Conservation (phyloP, 495 filamentous ascomycete species). For the Terfezia claveryi region DNA sequence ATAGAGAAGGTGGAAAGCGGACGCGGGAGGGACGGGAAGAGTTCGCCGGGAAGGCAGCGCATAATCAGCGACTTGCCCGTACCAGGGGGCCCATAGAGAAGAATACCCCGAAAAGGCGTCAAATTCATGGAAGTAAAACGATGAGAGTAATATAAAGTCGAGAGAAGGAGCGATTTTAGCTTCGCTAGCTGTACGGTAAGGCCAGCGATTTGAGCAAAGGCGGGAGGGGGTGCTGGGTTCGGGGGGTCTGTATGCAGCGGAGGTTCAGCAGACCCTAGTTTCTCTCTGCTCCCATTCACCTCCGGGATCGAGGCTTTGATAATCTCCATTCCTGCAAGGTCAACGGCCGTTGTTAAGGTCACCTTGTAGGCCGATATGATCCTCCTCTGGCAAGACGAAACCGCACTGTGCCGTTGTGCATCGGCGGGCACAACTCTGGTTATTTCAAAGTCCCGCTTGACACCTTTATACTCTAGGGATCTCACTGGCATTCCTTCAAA, state of each 20-base stretch:
- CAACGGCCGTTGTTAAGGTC: slow-evolving; percentile 7
- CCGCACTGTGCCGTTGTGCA: too few species aligned
- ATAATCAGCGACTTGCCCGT: slow-evolving; percentile 40
- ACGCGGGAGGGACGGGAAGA: slow-evolving; percentile 12
- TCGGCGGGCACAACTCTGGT: slow-evolving; percentile 8
- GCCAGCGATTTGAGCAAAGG: slow-evolving; percentile 23
- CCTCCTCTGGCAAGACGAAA: neutral
- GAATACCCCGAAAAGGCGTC: slow-evolving; percentile 15
- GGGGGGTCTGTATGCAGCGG: neutral
- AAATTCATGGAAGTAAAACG: slow-evolving; percentile 9
- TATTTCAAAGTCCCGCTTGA: slow-evolving; percentile 18
- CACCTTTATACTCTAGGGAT: slow-evolving; percentile 15
- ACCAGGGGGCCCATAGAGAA: slow-evolving; percentile 29
- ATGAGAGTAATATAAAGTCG: slow-evolving; percentile 14
- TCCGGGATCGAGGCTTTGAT: too few species aligned
- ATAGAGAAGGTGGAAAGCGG: slow-evolving; percentile 19
- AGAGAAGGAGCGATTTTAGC: slow-evolving; percentile 13
- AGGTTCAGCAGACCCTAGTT: too few species aligned
- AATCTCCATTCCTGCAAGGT: neutral
- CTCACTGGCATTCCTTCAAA: slow-evolving; percentile 10
- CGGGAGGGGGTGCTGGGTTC: slow-evolving; percentile 12
- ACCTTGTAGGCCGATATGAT: slow-evolving; percentile 4
- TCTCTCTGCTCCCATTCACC: too few species aligned
- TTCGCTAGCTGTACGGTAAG: slow-evolving; percentile 8
- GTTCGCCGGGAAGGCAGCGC: slow-evolving; percentile 29